phyloP scores from a whole-genome alignment of 1,284 basidiomycete genomes.

The Pulchroboletus neoregius region DNA sequence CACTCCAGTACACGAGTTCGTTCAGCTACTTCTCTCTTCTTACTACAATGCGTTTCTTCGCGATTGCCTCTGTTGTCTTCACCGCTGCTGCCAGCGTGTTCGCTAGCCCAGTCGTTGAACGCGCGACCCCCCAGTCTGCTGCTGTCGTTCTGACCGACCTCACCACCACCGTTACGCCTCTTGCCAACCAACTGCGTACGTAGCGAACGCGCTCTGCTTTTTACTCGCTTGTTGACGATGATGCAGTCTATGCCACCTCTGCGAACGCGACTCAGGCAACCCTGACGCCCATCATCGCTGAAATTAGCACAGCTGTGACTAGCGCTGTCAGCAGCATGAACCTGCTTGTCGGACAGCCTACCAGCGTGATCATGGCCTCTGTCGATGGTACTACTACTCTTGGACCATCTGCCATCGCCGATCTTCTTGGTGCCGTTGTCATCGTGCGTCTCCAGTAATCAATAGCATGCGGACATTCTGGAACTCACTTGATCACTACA shows the following conservation, averaged over 20 bases:
- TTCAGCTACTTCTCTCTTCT: neutral
- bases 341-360: conserved; percentile 7
- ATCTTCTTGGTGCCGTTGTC: conserved; percentile 4
- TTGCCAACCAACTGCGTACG: conserved; percentile 15
- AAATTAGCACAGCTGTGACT: conserved; percentile 9
- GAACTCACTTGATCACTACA: conserved; percentile 1
- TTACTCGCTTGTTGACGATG: neutral
- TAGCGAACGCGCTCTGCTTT: neutral
- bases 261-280: conserved; percentile 14
- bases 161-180: conserved; percentile 4
- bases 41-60: conserved; percentile 15
- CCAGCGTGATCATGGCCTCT: conserved; percentile 6
- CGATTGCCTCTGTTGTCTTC: conserved; percentile 10
- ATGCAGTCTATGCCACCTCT: conserved; percentile 14
- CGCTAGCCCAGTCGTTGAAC: conserved; percentile 13
- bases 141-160: conserved; percentile 10
- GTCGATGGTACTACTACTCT: conserved; percentile 8
- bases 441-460: conserved; percentile 6
- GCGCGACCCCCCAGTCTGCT: conserved; percentile 4
- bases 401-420: conserved; percentile 8
- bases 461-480: neutral
- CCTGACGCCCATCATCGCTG: conserved; percentile 9
- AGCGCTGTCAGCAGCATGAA: conserved; percentile 7
- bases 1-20: conserved; percentile 13
- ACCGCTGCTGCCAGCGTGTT: conserved; percentile 8